Evolutionary conservation across 2,329 filamentous ascomycete species (phyloP), one percentile per base, ranked within the genome.

Genomic region (Colletotrichum australisinense): DNA sequence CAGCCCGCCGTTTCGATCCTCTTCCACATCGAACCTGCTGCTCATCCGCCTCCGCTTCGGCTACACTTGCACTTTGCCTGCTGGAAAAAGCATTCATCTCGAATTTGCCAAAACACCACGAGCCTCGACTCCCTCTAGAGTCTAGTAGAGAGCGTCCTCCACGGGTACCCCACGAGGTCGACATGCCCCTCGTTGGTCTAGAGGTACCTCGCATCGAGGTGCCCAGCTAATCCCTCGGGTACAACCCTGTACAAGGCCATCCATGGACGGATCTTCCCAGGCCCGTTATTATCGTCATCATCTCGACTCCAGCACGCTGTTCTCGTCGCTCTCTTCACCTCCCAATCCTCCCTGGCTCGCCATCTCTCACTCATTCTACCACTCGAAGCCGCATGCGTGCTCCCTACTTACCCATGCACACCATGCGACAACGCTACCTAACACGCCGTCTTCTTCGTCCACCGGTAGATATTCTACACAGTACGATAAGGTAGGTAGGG

Each of bases 1-100:
- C 62, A 38, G 49, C 11, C 30, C 30, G 49, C 62, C 49, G 62
- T 64, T 64, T 64, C 62, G 30, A 64, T 30, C 28, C 5, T 32
- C 28, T 9, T 32, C 60, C 42, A 24, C 60, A 30, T 22, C 6
- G 14, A 3, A 5, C 5, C 46, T 46, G 35, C 24, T 49, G 24
- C 32, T 30, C 42, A 24, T 63, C 12, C 35, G 16, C 60, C 24
- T 52, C 55, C 19, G 12, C 64, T 46, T 32, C 64, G 57, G 32
- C 30, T 60, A 26, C 57, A 60, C 57, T 60, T 60, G 57, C 57
- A 42, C 56, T n/a, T 58, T 22, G 28, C n/a, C 5, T 16, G 28
- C 56, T n/a, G 11, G 11, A n/a, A 16, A 11, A 32, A 16, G 56
- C 28, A 22, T 58, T 12, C 56, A 58, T 26, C 11, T 19, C 56